phyloP scores from a whole-genome alignment of 2,329 filamentous ascomycete genomes.

The Chaetomium globosum region DNA sequence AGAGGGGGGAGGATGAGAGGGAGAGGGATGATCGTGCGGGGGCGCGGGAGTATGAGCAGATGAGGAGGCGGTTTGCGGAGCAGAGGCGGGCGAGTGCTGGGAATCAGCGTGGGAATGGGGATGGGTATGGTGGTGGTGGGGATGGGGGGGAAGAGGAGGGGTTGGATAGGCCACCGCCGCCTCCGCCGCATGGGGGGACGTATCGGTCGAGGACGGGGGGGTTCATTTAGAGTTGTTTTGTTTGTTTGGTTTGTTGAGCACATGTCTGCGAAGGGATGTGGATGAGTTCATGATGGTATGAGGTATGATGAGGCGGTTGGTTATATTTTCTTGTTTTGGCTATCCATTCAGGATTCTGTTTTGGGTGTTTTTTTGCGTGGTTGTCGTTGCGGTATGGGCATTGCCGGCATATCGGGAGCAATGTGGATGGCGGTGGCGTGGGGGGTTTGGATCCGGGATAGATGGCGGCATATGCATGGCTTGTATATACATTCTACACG shows the following conservation, averaged over 20 bases:
- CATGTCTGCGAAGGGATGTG: background rate
- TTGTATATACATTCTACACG: conserved; percentile 6
- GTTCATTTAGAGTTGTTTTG: conserved; percentile 6
- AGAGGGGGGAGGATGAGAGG: background rate
- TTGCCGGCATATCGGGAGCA: background rate
- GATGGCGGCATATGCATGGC: background rate
- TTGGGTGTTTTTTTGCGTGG: background rate
- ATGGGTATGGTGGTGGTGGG: background rate
- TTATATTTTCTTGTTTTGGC: background rate
- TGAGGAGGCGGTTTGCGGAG: conserved; percentile 13
- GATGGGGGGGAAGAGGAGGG: background rate
- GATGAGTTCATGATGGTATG: conserved; percentile 16
- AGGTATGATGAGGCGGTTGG: conserved; percentile 6
- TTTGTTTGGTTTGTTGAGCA: background rate
- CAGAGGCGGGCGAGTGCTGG: conserved; percentile 4
- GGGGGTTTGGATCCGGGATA: background rate
- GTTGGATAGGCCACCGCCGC: background rate
- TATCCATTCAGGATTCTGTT: background rate
- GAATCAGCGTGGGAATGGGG: background rate
- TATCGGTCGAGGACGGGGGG: background rate
- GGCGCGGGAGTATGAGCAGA: conserved; percentile 14
- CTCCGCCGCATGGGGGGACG: conserved; percentile 17
- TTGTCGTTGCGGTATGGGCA: background rate
- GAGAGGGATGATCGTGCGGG: background rate
- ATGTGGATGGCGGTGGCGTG: background rate